Evolutionary conservation across 2,329 filamentous ascomycete species (phyloP).

Genomic region (Fusarium sp.): DNA sequence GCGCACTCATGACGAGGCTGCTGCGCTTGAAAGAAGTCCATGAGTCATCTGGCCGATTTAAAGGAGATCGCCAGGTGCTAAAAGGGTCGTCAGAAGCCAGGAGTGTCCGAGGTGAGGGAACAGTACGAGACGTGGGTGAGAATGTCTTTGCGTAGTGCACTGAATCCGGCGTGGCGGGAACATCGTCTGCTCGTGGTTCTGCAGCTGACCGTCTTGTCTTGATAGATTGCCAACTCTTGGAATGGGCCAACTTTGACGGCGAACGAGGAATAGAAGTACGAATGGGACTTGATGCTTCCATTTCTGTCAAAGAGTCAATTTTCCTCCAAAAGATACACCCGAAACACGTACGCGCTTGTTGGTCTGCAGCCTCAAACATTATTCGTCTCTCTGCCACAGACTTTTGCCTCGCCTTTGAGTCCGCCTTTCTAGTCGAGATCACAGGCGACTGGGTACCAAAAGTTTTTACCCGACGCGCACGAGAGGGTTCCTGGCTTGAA

Average conservation of each 20-base stretch:
- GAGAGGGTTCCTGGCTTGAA: background rate
- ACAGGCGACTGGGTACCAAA: conserved; percentile 8
- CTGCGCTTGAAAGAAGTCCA: conserved; percentile 22
- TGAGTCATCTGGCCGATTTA: conserved; percentile 19
- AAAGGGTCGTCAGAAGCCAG: conserved; percentile 19
- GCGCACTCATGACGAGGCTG: background rate
- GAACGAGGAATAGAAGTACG: background rate
- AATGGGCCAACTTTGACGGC: conserved; percentile 11
- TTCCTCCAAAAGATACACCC: background rate
- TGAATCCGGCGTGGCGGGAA: background rate
- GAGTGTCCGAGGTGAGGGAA: conserved; percentile 1
- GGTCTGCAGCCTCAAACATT: conserved; percentile 28
- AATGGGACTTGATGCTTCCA: background rate
- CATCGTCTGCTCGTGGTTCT: background rate
- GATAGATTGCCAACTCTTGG: conserved; percentile 24
- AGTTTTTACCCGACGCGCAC: conserved; percentile 18
- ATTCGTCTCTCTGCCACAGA: conserved; percentile 40
- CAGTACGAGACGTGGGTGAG: background rate
- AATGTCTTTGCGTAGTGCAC: background rate
- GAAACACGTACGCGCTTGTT: conserved; percentile 2
- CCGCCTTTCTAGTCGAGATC: background rate
- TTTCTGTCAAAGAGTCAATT: background rate
- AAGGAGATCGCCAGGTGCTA: conserved; percentile 10
- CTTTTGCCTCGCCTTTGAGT: conserved; percentile 22
- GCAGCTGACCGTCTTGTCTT: background rate